Evolutionary conservation across 176 grass and related monocot species (phyloP).

Genomic region (Carex scoparia): DNA sequence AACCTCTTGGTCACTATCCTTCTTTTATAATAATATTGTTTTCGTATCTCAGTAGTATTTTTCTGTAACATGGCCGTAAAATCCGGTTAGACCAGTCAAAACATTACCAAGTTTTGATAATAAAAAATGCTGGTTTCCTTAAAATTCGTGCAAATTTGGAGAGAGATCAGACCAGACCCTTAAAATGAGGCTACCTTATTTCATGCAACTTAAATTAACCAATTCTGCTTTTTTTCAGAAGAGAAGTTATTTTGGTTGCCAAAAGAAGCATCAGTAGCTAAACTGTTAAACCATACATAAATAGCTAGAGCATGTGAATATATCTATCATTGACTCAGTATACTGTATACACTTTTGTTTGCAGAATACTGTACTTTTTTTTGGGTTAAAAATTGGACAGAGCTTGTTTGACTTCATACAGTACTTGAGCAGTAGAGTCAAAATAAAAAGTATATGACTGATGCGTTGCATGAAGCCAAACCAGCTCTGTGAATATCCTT

Average conservation of each 20-base stretch:
- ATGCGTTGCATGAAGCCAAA: too few relatives aligned
- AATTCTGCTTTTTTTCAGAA: not conserved
- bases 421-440: too few relatives aligned
- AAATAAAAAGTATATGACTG: too few relatives aligned
- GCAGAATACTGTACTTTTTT: not conserved
- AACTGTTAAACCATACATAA: not conserved
- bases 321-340: not conserved
- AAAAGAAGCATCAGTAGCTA: not conserved
- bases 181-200: constrained; percentile 5
- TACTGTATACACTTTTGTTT: not conserved
- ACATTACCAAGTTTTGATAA: not conserved
- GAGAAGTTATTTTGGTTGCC: not conserved
- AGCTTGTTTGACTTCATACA: too few relatives aligned
- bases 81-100: not conserved
- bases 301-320: not conserved
- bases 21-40: not conserved
- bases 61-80: not conserved
- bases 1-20: not conserved
- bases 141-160: not conserved
- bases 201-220: constrained; percentile 18
- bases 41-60: not conserved
- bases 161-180: constrained; percentile 1
- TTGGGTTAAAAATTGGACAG: too few relatives aligned
- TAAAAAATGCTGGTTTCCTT: not conserved
- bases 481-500: too few relatives aligned